Percentiles rank a stretch among this genome's conserved stretches.
Evolutionary conservation across 192 early-diverging fungal species (phyloP).

Genomic region (Coemansia sp.): DNA sequence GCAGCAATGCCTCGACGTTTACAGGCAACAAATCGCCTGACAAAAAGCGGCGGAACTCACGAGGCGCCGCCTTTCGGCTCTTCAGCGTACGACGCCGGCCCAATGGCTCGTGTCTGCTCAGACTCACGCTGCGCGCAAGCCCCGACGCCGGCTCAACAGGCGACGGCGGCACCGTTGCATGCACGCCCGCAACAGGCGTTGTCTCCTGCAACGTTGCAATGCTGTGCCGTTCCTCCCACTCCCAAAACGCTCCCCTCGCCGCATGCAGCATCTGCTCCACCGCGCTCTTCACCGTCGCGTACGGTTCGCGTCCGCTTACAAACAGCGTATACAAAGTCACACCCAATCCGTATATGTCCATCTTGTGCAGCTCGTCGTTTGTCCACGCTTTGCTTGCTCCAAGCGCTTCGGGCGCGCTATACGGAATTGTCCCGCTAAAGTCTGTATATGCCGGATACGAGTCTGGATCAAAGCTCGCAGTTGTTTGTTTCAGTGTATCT

Average conservation of each 20-base stretch:
- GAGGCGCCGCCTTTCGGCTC: conserved; percentile 26
- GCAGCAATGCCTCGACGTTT: conserved; percentile 35
- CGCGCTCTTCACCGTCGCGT: conserved; percentile 55
- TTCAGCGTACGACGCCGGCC: conserved; percentile 42
- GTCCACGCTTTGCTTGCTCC: conserved; percentile 14
- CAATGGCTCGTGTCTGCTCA: conserved; percentile 18
- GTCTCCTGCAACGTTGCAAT: conserved; percentile 25
- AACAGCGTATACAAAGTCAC: conserved; percentile 59
- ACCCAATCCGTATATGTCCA: conserved; percentile 58
- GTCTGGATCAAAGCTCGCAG: conserved; percentile 26
- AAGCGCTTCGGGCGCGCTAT: conserved; percentile 59
- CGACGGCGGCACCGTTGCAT: neutral
- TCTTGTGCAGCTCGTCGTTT: conserved; percentile 36
- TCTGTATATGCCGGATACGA: conserved; percentile 42
- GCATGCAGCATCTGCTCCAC: conserved; percentile 62
- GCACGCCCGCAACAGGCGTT: neutral
- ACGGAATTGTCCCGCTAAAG: conserved; percentile 56
- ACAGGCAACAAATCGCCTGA: conserved; percentile 40
- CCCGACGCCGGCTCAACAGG: neutral
- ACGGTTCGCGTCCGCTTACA: conserved; percentile 58
- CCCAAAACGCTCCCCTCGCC: conserved; percentile 63
- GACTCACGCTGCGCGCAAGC: conserved; percentile 2
- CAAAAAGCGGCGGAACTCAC: conserved; percentile 45
- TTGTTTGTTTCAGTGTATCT: conserved; percentile 16
- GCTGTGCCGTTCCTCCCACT: conserved; percentile 54